Percentiles rank a stretch among this genome's conserved stretches.
Evolutionary conservation across 805 yeast species (phyloP).

Genomic region (Starmerella potacharoeniae): DNA sequence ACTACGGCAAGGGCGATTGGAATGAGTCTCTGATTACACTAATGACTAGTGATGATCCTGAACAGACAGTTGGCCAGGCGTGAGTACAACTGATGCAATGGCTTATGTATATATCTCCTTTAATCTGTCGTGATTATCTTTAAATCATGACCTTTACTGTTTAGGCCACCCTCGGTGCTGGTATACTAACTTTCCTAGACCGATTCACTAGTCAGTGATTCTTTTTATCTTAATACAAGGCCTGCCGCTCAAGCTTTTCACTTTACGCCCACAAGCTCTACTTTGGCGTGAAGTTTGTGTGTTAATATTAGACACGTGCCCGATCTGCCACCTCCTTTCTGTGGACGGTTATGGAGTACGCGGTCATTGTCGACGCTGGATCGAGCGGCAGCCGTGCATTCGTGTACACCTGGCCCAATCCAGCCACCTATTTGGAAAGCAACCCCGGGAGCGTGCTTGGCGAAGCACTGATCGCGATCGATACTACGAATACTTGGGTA

Average conservation of each 20-base stretch:
- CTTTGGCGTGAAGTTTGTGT: too few species aligned
- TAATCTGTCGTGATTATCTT: too few species aligned
- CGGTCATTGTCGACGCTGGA: slow-evolving; percentile 89
- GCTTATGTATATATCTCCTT: too few species aligned
- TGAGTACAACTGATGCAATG: not conserved
- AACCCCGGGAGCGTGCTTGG: slow-evolving; percentile 27
- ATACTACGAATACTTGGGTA: slow-evolving; percentile 58
- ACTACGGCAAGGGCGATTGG: slow-evolving; percentile 17
- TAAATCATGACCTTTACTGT: too few species aligned
- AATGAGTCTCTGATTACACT: slow-evolving; percentile 10
- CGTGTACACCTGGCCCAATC: slow-evolving; percentile 67
- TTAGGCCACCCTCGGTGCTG: too few species aligned
- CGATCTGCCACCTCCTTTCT: not conserved
- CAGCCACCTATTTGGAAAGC: slow-evolving; percentile 27
- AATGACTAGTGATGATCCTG: slow-evolving; percentile 8
- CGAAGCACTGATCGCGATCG: slow-evolving; percentile 55
- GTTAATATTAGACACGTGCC: not conserved
- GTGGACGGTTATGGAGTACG: slow-evolving; percentile 37
- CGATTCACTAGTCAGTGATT: too few species aligned
- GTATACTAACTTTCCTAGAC: too few species aligned
- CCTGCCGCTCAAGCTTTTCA: too few species aligned
- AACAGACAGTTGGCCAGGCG: slow-evolving; percentile 1
- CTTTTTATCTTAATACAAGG: too few species aligned
- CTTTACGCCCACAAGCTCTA: too few species aligned
- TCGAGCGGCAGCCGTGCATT: slow-evolving; percentile 88